Base-by-base conservation (phyloP, 106 monocot genomes). In the Dioscorea zingiberensis region DNA sequence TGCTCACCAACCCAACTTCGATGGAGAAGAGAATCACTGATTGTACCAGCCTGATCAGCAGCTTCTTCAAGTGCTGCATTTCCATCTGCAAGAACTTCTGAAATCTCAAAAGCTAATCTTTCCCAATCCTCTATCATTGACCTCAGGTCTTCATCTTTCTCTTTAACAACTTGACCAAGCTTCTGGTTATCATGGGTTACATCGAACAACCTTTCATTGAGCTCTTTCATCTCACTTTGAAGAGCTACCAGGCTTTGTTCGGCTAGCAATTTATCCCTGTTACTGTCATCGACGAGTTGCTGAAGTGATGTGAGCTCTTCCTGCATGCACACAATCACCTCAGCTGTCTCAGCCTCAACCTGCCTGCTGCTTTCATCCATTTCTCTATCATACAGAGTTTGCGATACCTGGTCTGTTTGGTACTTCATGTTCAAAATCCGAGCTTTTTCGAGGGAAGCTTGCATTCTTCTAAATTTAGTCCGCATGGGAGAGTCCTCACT, bases 261-360 rank as follows among this genome's bases (percentile, higher is more conserved):
- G 54, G 82, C 76, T 18, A 75, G 10, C 28, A 69, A 59, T 59
- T 86, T 78, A 66, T 77, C 86, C 65, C 29, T 81, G 16, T 58
- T 86, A 59, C 77, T 83, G 6, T 72, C 74, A 53, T 78, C 77
- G 68, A 74, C 69, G 38, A 68, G 60, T 28, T 81, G 74, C 71
- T 87, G 80, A 66, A 87, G 77, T 44, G 72, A 48, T 27, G 24
- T 3, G 2, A 94, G 69, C 47, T 95, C 91, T 57, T 92, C 91
- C 46, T 97, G 88, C 79, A 97, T 86, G 71, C 85, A 88, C 32
- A 92, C 70, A 71, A 92, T 97, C 6, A 92, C 97, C 70, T 92
- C 88, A 59, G 88, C 77, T 48, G 97, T 92, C 72, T 91, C 97
- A 59, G 64, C 73, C 81, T 97, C 97, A 69, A 81, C 91, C 69